phyloP scores from a whole-genome alignment of 257 asterid genomes.

The Nicotiana noctiflora region DNA sequence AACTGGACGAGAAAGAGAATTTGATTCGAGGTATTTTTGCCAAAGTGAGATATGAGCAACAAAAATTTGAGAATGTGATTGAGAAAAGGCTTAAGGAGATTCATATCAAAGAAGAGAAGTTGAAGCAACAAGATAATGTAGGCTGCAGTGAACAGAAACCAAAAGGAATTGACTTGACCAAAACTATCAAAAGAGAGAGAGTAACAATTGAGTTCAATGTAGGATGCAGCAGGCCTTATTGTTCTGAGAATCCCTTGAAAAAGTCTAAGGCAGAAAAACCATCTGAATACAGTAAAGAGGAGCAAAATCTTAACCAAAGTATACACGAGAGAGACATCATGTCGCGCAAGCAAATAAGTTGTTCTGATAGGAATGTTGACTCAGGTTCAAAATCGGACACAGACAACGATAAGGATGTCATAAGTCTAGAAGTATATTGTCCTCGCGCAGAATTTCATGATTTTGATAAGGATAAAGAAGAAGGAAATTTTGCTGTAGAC shows the following conservation, averaged over 20 bases:
- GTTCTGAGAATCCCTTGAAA: conserved; percentile 14
- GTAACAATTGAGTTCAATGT: neutral
- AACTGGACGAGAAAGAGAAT: neutral
- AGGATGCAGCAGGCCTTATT: neutral
- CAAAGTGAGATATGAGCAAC: too few relatives aligned
- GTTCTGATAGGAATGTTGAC: conserved; percentile 25
- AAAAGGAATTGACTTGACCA: too few relatives aligned
- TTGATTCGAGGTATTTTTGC: neutral
- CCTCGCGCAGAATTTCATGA: conserved; percentile 66
- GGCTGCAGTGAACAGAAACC: too few relatives aligned
- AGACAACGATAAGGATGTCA: neutral
- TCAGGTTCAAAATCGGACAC: conserved; percentile 29
- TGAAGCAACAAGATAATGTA: neutral
- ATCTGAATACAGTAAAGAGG: neutral
- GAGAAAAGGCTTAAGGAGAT: neutral
- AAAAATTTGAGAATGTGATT: neutral
- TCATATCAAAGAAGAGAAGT: neutral
- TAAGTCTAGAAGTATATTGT: conserved; percentile 2
- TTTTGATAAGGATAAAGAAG: conserved; percentile 47
- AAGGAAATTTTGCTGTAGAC: conserved; percentile 30
- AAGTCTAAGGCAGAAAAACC: conserved; percentile 25
- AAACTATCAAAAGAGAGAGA: neutral
- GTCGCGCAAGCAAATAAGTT: neutral
- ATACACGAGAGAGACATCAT: too few relatives aligned
- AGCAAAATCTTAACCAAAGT: too few relatives aligned